phyloP scores from a whole-genome alignment of 2,329 filamentous ascomycete species.

The Colletotrichum sp. region DNA sequence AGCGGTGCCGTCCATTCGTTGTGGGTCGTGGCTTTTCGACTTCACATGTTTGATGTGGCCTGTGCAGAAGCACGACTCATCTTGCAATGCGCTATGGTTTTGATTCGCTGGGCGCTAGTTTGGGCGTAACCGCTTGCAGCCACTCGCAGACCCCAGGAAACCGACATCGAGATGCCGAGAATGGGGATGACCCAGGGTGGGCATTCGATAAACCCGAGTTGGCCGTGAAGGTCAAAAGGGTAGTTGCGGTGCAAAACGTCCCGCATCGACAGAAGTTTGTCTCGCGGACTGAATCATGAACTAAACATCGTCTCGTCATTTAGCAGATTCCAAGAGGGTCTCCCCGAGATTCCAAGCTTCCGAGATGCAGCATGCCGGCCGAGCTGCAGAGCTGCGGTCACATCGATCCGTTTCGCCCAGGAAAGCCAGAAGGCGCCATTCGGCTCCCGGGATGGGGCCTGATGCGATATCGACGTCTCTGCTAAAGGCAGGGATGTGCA shows the following conservation, averaged over 20 bases:
- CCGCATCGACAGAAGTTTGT: neutral
- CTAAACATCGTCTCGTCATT: constrained; percentile 3
- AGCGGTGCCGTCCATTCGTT: neutral
- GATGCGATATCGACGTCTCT: neutral
- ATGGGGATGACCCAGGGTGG: neutral
- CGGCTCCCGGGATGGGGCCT: constrained; percentile 1
- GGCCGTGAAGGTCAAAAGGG: neutral
- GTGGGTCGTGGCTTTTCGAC: constrained; percentile 8
- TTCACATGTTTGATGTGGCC: constrained; percentile 19
- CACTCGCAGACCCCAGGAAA: neutral
- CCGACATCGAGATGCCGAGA: neutral
- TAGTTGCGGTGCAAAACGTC: neutral
- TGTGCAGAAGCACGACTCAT: constrained; percentile 4
- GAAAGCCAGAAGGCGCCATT: neutral
- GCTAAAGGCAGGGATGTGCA: constrained; percentile 1
- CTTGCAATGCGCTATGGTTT: constrained; percentile 2
- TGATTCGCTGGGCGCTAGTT: neutral
- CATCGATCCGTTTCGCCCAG: constrained; percentile 1
- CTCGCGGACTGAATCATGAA: constrained; percentile 11
- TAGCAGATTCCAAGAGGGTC: constrained; percentile 1
- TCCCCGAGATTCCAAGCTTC: constrained; percentile 13
- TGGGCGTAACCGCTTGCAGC: constrained; percentile 1
- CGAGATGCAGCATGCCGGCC: constrained; percentile 9
- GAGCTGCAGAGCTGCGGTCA: neutral
- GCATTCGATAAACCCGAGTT: neutral